These are phyloP conservation scores for Delonix regia DNA, from an alignment of 306 rosid species.

Conservation along the genomic window DNA sequence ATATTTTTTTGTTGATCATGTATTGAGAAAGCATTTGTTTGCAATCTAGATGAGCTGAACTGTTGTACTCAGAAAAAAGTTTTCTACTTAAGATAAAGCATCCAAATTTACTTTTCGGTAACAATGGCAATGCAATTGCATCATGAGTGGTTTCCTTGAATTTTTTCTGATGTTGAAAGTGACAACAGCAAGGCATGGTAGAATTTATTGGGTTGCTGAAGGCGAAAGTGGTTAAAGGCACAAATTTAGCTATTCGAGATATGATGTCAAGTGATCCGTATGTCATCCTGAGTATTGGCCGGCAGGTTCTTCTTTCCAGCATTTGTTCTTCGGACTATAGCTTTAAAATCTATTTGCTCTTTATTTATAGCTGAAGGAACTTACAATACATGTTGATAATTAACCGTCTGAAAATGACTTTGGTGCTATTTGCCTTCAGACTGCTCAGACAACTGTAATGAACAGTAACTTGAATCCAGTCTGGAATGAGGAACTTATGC, in stretches of 20 bases:
- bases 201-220: constrained; percentile 92
- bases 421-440: constrained; percentile 52
- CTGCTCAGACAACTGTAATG: constrained; percentile 61
- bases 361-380: constrained; percentile 13
- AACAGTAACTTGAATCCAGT: constrained; percentile 95
- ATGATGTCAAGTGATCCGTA: constrained; percentile 98
- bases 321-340: constrained; percentile 2
- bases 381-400: constrained; percentile 28
- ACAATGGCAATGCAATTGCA: constrained; percentile 22
- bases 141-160: constrained; percentile 37
- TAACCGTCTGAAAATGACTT: constrained; percentile 38
- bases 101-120: constrained; percentile 33
- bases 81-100: constrained; percentile 23
- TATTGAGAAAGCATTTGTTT: constrained; percentile 16
- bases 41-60: constrained; percentile 27
- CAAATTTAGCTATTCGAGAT: constrained; percentile 89
- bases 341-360: constrained; percentile 20
- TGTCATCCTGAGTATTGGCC: constrained; percentile 83
- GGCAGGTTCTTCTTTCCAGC: constrained; percentile 61
- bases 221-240: constrained; percentile 87
- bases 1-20: constrained; percentile 24
- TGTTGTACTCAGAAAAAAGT: constrained; percentile 21
- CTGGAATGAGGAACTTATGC: constrained; percentile 98
- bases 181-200: constrained; percentile 86
- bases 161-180: constrained; percentile 48